These are phyloP conservation scores for Vitis hybrid DNA, from an alignment of 177 flowering plant genomes.

Conservation along the genomic window DNA sequence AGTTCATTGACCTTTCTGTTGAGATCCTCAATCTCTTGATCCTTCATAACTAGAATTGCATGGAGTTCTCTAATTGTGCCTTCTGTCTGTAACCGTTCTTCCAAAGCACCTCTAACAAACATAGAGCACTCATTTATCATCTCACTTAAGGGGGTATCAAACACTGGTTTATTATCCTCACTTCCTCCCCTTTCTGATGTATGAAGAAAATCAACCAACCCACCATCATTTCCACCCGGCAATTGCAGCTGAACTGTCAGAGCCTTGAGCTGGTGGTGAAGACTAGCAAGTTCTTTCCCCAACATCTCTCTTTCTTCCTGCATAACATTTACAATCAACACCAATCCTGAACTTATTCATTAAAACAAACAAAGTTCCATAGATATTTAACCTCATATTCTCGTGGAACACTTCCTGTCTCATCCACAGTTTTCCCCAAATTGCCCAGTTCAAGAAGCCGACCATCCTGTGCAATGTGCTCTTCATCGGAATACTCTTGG, in stretches of 20 bases:
- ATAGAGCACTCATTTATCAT: slow-evolving; percentile 54
- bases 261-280: slow-evolving; percentile 39
- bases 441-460: slow-evolving; percentile 24
- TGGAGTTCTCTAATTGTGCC: slow-evolving; percentile 53
- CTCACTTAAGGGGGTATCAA: slow-evolving; percentile 30
- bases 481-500: slow-evolving; percentile 25
- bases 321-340: slow-evolving; percentile 18
- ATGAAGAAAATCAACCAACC: slow-evolving; percentile 20
- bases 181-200: slow-evolving; percentile 21
- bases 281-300: slow-evolving; percentile 34
- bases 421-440: slow-evolving; percentile 43
- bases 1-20: slow-evolving; percentile 45
- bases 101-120: slow-evolving; percentile 36
- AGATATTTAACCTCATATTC: slow-evolving; percentile 44
- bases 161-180: slow-evolving; percentile 6
- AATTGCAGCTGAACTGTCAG: slow-evolving; percentile 24
- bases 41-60: slow-evolving; percentile 39
- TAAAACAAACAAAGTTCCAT: not conserved
- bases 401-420: slow-evolving; percentile 43
- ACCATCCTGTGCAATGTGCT: slow-evolving; percentile 13
- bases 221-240: slow-evolving; percentile 19
- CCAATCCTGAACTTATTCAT: not conserved
- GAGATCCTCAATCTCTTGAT: slow-evolving; percentile 67
- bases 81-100: slow-evolving; percentile 40
- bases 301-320: slow-evolving; percentile 67